Evolutionary conservation across 2,329 filamentous ascomycete genomes (phyloP), one percentile per base, ranked within the genome.

Genomic region (Cladosporium velox): DNA sequence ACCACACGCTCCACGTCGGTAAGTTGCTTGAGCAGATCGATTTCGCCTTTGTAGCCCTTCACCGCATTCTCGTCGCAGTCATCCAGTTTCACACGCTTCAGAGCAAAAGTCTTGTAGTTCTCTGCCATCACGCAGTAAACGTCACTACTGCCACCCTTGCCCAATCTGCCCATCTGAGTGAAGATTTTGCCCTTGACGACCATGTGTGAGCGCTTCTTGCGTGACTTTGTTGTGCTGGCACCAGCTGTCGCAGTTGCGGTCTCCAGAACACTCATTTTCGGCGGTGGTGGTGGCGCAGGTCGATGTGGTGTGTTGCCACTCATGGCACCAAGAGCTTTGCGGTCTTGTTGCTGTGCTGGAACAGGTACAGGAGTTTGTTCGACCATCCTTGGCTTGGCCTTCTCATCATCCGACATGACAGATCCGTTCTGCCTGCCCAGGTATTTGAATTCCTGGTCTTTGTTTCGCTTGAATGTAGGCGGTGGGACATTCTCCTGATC

Each of bases 121-220:
- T 99, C 95, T 0, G 95, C 94, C 83, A 96, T 96, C 38, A 99
- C 95, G 55, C 93, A 90, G 78, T 97, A 99, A 1, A 99, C 95
- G 74, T 96, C 93, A 59, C 91, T 93, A 71, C 92, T 97, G 35
- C 95, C 95, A 68, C 95, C 95, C 66, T 93, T 90, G 11, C 95
- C 95, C 70, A 99, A 89, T 71, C 91, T 92, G 76, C 97, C 93
- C 68, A 98, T 86, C 57, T 94, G 87, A 26, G 93, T 95, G 75
- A 96, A 99, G 41, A 89, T 87, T 75, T 96, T 96, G 67, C 92
- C 92, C 75, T 99, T 99, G 68, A 99, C 89, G 57, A 90, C 89
- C 66, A 98, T 86, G 66, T 94, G 90, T 69, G 92, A 92, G 57
- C 92, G 87, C 74, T 92, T 92, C 78, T 91, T 93, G 77, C 84